Evolutionary conservation across 2,329 filamentous ascomycete species (phyloP), one percentile per base, ranked within the genome.

Genomic region (Zymoseptoria tritici): DNA sequence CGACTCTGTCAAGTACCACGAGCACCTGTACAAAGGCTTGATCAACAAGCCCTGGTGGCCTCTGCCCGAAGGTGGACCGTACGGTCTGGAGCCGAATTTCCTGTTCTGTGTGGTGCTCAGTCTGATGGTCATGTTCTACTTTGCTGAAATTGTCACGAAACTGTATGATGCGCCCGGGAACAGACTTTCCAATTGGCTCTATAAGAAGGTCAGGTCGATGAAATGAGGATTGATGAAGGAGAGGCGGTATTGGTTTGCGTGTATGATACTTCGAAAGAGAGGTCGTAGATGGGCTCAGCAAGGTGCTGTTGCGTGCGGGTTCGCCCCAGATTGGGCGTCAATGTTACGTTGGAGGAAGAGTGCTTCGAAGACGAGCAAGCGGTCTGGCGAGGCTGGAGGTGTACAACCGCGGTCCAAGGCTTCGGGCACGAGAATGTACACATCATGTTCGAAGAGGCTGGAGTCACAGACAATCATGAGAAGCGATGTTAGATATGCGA

Each of bases 61-160:
- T n/a, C 59, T 69, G n/a, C 63, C 62, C 2, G 59, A 64, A 13
- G 65, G 60, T n/a, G 65, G 65, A 2, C 60, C 62, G 4, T 58
- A 57, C 31, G 66, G 65, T 4, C 52, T 69, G 29, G 67, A 69
- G 57, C 64, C 64, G 9, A 66, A 64, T 31, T 69, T 68, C 60
- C 53, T 66, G 54, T 57, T 68, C 49, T 67, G 65, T 46, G 65
- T 66, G 29, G 54, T 57, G 3, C 49, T 67, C 49, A 64, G 64
- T 55, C 56, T 69, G n/a, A 64, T 66, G 4, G 58, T 67, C 21
- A 63, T 67, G 56, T 56, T 69, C 46, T 69, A 69, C 55, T 57
- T 66, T 20, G 66, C 67, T 6, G 67, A 69, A 51, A 59, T 68
- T 31, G 67, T 66, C 8, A 69, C 67, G 46, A 62, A 65, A 42